phyloP scores from a whole-genome alignment of 768 basidiomycete genomes.

The Russula ochroleuca region DNA sequence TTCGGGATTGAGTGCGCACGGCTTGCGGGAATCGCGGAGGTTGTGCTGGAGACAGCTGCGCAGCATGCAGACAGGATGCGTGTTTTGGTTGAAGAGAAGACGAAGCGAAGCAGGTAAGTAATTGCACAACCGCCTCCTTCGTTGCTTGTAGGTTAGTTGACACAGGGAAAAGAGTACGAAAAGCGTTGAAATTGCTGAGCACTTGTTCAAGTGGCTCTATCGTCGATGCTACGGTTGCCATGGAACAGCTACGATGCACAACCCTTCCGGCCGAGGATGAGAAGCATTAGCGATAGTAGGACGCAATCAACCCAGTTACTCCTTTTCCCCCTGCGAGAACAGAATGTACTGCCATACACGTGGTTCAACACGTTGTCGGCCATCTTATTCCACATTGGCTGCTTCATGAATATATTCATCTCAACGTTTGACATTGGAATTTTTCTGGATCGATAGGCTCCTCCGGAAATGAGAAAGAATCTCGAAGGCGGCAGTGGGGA shows the following conservation, averaged over 20 bases:
- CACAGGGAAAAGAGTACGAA: constrained; percentile 11
- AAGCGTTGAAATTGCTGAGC: constrained; percentile 15
- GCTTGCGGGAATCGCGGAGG: constrained; percentile 76
- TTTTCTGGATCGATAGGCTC: too few relatives aligned
- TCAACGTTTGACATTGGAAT: too few relatives aligned
- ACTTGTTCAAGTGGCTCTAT: constrained; percentile 4
- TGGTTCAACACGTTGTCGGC: background rate
- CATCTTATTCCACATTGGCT: background rate
- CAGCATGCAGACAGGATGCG: constrained; percentile 52
- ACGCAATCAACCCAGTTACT: background rate
- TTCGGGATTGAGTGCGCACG: constrained; percentile 93
- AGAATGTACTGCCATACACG: background rate
- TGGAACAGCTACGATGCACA: constrained; percentile 3
- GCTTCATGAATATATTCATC: too few relatives aligned
- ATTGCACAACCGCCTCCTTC: background rate
- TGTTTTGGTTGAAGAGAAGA: constrained; percentile 46
- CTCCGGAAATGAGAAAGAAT: too few relatives aligned
- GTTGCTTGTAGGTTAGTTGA: background rate
- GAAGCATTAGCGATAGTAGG: background rate
- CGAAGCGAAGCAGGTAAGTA: constrained; percentile 46
- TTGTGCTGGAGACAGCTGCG: constrained; percentile 58
- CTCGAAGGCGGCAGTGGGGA: too few relatives aligned
- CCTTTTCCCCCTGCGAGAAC: background rate
- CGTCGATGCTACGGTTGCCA: background rate
- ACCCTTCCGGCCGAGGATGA: background rate